Evolutionary conservation across 2,329 filamentous ascomycete genomes (phyloP), one percentile per base, ranked within the genome.

Genomic region (Phyllosticta capitalensis): DNA sequence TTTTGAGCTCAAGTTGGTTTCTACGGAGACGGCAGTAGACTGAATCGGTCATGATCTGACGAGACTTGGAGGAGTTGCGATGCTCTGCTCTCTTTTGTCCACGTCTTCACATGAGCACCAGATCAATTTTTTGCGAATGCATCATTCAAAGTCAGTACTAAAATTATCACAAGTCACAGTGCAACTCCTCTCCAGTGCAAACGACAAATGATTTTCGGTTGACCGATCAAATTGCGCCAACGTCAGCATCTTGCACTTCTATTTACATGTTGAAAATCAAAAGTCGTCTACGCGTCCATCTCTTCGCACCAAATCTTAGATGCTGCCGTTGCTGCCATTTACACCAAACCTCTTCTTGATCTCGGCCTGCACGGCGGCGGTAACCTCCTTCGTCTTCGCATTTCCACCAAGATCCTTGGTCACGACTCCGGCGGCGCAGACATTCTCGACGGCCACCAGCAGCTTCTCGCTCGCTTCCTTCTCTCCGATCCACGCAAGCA

Each of bases 401-500:
- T 61, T 70, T 1, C 82, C 81, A 1, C 81, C 81, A 2, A 84
- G 70, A 68, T 84, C 81, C 5, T 73, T 74, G 0, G 82, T 83
- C 28, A 78, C 67, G n/a, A 82, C 70, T 0, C 79, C 80, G 7
- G 72, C 73, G 61, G 78, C 80, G 26, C 77, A 81, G 0, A 83
- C 80, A 3, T 70, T 74, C 67, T 83, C 80, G 0, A 84, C 79
- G 7, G 74, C 75, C 4, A 78, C 73, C 72, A 84, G 77, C 57
- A 84, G 65, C 22, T 72, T 72, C 5, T 74, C 71, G 0, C 78
- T 76, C 0, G 81, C 81, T 1, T 79, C 74, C 21, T 78, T 74
- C 64, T 83, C 78, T 0, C 81, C 81, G 0, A 84, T 70, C 81
- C 81, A 84, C 10, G 71, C 72, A 26, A 84, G 66, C 81, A 84